Evolutionary conservation across 192 early-diverging fungal genomes (phyloP).

Genomic region (Coemansia sp.): DNA sequence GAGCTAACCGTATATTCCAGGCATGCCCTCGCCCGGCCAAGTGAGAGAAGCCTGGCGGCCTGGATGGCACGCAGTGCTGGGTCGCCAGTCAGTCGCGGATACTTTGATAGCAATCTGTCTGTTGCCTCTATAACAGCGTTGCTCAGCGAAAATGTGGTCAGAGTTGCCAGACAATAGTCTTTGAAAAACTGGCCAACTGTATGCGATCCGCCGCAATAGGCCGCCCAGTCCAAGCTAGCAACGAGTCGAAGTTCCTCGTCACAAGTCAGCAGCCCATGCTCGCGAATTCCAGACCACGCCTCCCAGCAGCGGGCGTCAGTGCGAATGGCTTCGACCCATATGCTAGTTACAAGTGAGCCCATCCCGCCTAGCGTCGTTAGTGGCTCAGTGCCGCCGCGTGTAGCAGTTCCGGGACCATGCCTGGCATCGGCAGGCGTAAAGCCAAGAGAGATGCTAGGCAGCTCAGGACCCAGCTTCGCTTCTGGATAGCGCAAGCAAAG

Average conservation of each 20-base stretch:
- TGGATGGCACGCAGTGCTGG: conserved; percentile 43
- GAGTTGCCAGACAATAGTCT: conserved; percentile 42
- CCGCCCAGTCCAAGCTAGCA: conserved; percentile 23
- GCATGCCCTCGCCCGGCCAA: conserved; percentile 22
- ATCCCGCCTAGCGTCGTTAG: conserved; percentile 19
- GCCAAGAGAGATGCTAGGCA: background rate
- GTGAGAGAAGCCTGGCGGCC: conserved; percentile 36
- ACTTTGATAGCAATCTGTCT: conserved; percentile 6
- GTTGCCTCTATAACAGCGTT: conserved; percentile 18
- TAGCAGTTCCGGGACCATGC: no score
- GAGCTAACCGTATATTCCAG: conserved; percentile 29
- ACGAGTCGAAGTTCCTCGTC: conserved; percentile 30
- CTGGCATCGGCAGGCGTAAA: background rate
- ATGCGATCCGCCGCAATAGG: conserved; percentile 19
- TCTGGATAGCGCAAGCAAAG: conserved; percentile 16
- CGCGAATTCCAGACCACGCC: conserved; percentile 48
- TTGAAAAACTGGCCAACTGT: conserved; percentile 29
- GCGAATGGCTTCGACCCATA: conserved; percentile 28
- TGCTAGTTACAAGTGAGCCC: conserved; percentile 23
- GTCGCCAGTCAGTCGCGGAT: conserved; percentile 18
- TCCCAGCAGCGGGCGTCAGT: conserved; percentile 50
- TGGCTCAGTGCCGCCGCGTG: background rate
- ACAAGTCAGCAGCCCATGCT: conserved; percentile 36
- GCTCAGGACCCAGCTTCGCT: background rate
- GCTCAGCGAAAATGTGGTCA: conserved; percentile 23